phyloP scores from a whole-genome alignment of 441 rosid genomes.

The Manihot esculenta region DNA sequence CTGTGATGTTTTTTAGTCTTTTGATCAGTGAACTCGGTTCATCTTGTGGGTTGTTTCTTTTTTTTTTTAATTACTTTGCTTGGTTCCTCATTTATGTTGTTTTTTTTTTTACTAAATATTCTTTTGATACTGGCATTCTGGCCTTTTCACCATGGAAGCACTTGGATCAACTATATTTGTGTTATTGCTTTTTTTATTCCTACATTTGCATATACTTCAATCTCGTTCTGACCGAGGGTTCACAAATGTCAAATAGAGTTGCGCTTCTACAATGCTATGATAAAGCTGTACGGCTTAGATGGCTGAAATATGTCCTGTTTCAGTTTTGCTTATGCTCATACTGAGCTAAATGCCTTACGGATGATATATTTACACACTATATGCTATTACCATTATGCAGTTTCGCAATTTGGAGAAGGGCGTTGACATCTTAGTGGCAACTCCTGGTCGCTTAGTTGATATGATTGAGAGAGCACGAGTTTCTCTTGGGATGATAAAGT shows the following conservation, averaged over 20 bases:
- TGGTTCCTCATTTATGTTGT: background rate
- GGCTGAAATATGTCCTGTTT: background rate
- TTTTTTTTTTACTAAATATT: background rate
- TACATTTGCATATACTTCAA: too few relatives aligned
- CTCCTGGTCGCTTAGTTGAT: constrained; percentile 89
- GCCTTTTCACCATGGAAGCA: background rate
- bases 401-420: constrained; percentile 81
- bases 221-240: background rate
- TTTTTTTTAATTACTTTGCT: background rate
- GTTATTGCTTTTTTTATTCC: too few relatives aligned
- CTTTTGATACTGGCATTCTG: background rate
- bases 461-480: constrained; percentile 86
- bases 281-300: too few relatives aligned
- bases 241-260: too few relatives aligned
- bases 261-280: background rate
- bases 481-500: constrained; percentile 66
- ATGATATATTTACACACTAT: background rate
- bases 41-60: background rate
- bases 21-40: background rate
- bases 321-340: background rate
- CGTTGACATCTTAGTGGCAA: constrained; percentile 88
- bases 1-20: background rate
- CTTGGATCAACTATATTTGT: background rate
- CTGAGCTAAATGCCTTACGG: background rate
- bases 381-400: constrained; percentile 27